These are phyloP conservation scores for Hanseniaspora thailandica DNA, from an alignment of 805 yeast species.

Conservation along the genomic window DNA sequence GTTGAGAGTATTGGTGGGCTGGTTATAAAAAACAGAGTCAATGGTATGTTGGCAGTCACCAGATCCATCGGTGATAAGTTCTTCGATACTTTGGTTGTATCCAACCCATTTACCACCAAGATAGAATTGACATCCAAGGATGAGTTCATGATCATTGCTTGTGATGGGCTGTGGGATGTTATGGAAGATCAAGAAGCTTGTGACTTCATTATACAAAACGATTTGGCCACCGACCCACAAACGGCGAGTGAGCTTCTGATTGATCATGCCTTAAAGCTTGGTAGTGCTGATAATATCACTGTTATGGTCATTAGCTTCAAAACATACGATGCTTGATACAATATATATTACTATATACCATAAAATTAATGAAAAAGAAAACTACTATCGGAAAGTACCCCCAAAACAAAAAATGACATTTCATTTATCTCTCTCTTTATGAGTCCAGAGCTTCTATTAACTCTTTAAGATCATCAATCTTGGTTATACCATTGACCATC, in stretches of 20 bases:
- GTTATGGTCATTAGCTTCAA: conserved; percentile 63
- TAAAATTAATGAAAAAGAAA: neutral
- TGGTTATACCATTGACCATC: conserved; percentile 53
- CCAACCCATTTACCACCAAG: conserved; percentile 84
- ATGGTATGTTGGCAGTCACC: conserved; percentile 90
- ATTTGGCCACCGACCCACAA: conserved; percentile 40
- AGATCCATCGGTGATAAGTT: conserved; percentile 89
- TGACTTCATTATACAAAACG: conserved; percentile 42
- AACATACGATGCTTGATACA: conserved; percentile 11
- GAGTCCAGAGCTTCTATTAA: conserved; percentile 34
- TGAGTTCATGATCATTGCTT: conserved; percentile 76
- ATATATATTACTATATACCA: neutral
- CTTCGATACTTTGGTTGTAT: conserved; percentile 78
- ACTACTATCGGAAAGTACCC: neutral
- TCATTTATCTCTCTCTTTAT: neutral
- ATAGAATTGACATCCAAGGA: conserved; percentile 57
- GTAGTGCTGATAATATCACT: conserved; percentile 84
- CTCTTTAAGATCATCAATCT: conserved; percentile 54
- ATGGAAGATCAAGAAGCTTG: conserved; percentile 76
- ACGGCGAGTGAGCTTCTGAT: conserved; percentile 56
- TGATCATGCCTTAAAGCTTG: conserved; percentile 58
- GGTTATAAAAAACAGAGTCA: conserved; percentile 80
- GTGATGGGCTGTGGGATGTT: conserved; percentile 97
- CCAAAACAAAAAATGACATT: neutral
- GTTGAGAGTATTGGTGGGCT: conserved; percentile 74